phyloP scores from a whole-genome alignment of 2,329 filamentous ascomycete genomes.

The Aspergillaceae sp. region DNA sequence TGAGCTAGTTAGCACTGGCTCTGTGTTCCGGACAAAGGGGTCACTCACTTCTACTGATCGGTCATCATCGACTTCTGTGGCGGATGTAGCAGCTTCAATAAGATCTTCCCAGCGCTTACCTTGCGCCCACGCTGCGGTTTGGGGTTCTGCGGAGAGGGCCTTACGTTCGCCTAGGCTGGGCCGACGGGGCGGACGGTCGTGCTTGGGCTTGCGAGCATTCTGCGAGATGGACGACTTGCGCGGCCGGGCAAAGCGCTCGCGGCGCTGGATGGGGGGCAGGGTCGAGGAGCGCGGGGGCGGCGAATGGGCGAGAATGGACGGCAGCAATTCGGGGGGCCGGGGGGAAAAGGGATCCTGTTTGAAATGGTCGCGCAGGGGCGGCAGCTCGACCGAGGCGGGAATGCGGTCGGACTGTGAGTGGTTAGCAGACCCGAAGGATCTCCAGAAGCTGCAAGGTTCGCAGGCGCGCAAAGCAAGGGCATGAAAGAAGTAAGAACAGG shows the following conservation, averaged over 20 bases:
- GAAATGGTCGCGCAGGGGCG: conserved; percentile 58
- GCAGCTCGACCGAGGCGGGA: conserved; percentile 60
- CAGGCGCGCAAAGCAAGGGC: too few species aligned
- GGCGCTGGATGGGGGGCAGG: conserved; percentile 70
- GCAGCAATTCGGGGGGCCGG: conserved; percentile 60
- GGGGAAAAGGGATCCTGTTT: conserved; percentile 62
- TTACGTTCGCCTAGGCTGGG: conserved; percentile 70
- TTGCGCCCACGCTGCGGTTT: conserved; percentile 59
- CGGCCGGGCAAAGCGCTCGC: conserved; percentile 61
- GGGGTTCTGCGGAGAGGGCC: conserved; percentile 77
- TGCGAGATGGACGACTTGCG: conserved; percentile 83
- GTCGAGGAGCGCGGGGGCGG: conserved; percentile 83
- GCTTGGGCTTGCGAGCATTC: conserved; percentile 63
- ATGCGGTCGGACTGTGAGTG: conserved; percentile 49
- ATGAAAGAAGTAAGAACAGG: too few species aligned
- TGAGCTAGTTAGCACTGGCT: conserved; percentile 34
- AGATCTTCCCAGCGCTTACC: conserved; percentile 94
- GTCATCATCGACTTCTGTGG: conserved; percentile 82
- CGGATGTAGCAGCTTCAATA: conserved; percentile 87
- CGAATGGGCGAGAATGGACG: conserved; percentile 69
- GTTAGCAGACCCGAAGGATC: too few species aligned
- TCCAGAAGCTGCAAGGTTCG: too few species aligned
- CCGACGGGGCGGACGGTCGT: conserved; percentile 64
- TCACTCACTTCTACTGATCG: conserved; percentile 66
- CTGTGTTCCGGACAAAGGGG: conserved; percentile 14